A percentile compares a stretch with the other conserved stretches of the same genome.
phyloP scores from a whole-genome alignment of 306 rosid genomes.

The Dryas alaskensis region DNA sequence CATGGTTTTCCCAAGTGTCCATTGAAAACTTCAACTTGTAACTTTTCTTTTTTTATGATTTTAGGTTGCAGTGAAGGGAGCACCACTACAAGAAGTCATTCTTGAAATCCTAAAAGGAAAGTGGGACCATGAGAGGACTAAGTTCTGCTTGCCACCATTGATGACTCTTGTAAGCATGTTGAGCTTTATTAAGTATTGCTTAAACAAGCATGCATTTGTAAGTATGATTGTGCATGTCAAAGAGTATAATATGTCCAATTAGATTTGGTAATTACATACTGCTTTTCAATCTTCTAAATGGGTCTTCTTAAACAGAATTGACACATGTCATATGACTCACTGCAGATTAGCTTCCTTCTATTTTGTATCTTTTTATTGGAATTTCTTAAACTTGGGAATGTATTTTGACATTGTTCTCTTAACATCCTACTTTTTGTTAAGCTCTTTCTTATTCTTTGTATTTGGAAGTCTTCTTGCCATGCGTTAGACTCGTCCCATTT shows the following conservation, averaged over 20 bases:
- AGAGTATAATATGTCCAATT: neutral
- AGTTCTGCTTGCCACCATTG: conserved; percentile 90
- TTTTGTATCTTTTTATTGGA: no score
- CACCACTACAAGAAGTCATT: conserved; percentile 58
- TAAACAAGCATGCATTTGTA: conserved; percentile 15
- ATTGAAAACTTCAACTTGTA: neutral
- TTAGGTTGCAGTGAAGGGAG: conserved; percentile 54
- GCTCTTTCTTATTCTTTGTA: no score
- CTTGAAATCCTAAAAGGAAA: conserved; percentile 60
- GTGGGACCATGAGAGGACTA: conserved; percentile 85
- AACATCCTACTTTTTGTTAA: no score
- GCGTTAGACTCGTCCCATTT: no score
- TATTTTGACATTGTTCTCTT: no score
- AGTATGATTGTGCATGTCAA: conserved; percentile 3
- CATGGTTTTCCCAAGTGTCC: neutral
- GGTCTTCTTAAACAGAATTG: no score
- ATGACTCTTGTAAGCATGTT: conserved; percentile 82
- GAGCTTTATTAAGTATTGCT: conserved; percentile 16
- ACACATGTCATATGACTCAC: no score
- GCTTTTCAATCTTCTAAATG: no score
- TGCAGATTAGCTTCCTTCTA: no score
- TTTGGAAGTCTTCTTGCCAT: no score
- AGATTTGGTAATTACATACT: no score
- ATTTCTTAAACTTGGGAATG: no score
- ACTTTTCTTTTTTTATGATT: conserved; percentile 7